Conservation (phyloP, 176 grass and related monocot species). For the Luzula sylvatica region DNA sequence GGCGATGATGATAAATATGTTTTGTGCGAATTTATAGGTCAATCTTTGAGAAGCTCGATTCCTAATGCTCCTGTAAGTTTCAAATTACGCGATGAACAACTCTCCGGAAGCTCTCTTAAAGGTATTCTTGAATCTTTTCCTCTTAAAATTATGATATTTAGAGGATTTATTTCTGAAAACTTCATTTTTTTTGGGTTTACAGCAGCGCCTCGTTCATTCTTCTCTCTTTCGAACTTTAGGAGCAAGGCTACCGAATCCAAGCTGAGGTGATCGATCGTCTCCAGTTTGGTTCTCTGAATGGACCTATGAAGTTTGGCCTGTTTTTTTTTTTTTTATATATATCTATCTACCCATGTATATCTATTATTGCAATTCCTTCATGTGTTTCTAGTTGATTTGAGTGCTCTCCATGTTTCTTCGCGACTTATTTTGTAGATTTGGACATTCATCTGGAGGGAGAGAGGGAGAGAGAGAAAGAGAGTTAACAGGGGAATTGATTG, state of each 20-base stretch:
- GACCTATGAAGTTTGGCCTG: slow-evolving; percentile 21
- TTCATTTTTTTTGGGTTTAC: slow-evolving; percentile 20
- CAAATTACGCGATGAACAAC: slow-evolving; percentile 79
- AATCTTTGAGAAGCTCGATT: slow-evolving; percentile 73
- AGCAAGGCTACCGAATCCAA: slow-evolving; percentile 85
- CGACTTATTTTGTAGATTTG: slow-evolving; percentile 23
- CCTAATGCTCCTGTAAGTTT: slow-evolving; percentile 73
- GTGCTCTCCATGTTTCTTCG: slow-evolving; percentile 4
- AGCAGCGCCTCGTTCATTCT: slow-evolving; percentile 91
- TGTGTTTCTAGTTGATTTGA: neutral
- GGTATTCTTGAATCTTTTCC: slow-evolving; percentile 31
- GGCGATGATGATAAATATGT: neutral
- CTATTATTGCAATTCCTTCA: slow-evolving; percentile 2
- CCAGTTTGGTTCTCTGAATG: slow-evolving; percentile 13
- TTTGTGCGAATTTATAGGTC: slow-evolving; percentile 50
- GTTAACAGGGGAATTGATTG: slow-evolving; percentile 1
- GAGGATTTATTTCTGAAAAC: slow-evolving; percentile 1
- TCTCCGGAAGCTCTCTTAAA: slow-evolving; percentile 78
- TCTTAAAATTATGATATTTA: neutral
- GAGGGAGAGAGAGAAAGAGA: slow-evolving; percentile 3
- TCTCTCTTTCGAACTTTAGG: slow-evolving; percentile 75
- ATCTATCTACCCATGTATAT: neutral
- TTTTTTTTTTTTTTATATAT: slow-evolving; percentile 9
- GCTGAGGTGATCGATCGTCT: slow-evolving; percentile 46
- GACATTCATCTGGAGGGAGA: slow-evolving; percentile 21